Evolutionary conservation across 176 grass and related monocot species (phyloP).

Genomic region (Hordeum marinum): DNA sequence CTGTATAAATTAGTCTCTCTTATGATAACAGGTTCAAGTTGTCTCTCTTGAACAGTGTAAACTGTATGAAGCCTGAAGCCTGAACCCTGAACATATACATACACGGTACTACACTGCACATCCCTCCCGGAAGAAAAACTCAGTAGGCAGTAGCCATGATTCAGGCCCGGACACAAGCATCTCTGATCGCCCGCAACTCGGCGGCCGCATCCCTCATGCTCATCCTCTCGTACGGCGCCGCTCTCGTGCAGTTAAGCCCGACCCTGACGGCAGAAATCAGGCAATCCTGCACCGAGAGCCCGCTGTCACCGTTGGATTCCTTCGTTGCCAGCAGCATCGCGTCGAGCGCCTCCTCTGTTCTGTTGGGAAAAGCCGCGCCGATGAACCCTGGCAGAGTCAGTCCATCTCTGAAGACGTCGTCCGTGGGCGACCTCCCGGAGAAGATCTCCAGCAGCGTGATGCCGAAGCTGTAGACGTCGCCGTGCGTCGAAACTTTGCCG

Average conservation of each 20-base stretch:
- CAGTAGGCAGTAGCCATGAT: neutral
- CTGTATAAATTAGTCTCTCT: too few species aligned
- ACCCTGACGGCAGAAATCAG: neutral
- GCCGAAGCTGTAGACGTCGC: constrained; percentile 32
- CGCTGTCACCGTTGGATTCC: neutral
- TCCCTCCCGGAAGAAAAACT: neutral
- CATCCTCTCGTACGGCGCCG: neutral
- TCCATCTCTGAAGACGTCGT: neutral
- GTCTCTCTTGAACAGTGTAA: neutral
- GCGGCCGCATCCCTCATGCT: neutral
- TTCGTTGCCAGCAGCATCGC: neutral
- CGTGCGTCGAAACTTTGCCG: neutral
- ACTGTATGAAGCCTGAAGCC: neutral
- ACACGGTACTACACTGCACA: neutral
- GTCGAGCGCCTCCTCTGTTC: neutral
- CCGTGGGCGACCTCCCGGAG: neutral
- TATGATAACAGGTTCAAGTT: neutral
- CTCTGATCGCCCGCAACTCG: neutral
- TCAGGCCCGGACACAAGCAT: neutral
- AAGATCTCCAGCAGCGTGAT: constrained; percentile 25
- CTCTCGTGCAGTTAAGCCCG: neutral
- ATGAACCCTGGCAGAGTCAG: neutral
- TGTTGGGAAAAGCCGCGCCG: neutral
- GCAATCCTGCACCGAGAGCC: neutral
- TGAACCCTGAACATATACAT: neutral